A percentile compares a stretch with the other conserved stretches of the same genome.
Evolutionary conservation across 2,329 filamentous ascomycete genomes (phyloP).

Genomic region (Aschersonia sp.): DNA sequence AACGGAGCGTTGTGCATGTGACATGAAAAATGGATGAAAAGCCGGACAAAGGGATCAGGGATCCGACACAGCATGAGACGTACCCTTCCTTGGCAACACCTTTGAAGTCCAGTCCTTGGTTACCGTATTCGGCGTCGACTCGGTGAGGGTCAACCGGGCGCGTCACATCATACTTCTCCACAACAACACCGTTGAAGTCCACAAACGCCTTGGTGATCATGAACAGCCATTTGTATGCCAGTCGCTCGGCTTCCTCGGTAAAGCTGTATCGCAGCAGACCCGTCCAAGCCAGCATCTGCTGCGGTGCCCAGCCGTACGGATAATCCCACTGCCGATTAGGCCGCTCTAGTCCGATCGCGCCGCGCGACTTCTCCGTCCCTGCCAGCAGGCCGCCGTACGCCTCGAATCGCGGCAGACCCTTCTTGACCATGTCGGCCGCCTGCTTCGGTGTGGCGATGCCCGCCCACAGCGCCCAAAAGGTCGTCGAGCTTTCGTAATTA

Average conservation of each 20-base stretch:
- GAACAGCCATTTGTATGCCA: conserved; percentile 93
- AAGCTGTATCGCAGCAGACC: conserved; percentile 87
- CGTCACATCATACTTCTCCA: conserved; percentile 98
- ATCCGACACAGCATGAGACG: conserved; percentile 23
- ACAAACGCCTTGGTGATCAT: conserved; percentile 99
- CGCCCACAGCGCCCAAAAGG: conserved; percentile 96
- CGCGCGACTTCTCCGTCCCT: conserved; percentile 80
- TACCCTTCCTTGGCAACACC: conserved; percentile 92
- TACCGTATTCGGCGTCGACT: conserved; percentile 94
- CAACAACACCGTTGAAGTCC: conserved; percentile 94
- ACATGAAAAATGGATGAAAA: too few relatives aligned
- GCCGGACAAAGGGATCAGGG: too few relatives aligned
- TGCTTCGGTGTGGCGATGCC: conserved; percentile 75
- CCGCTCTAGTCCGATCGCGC: conserved; percentile 61
- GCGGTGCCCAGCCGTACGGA: conserved; percentile 94
- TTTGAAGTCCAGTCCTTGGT: conserved; percentile 91
- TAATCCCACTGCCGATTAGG: conserved; percentile 98
- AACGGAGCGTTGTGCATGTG: too few relatives aligned
- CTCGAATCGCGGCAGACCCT: conserved; percentile 78
- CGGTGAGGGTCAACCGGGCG: conserved; percentile 78
- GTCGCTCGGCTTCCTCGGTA: conserved; percentile 71
- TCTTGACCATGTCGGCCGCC: conserved; percentile 68
- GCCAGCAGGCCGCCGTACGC: conserved; percentile 76
- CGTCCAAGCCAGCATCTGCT: conserved; percentile 97
- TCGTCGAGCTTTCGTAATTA: conserved; percentile 81